These are phyloP conservation scores for Ogataea ganodermae DNA, from an alignment of 805 yeast genomes.

Conservation along the genomic window DNA sequence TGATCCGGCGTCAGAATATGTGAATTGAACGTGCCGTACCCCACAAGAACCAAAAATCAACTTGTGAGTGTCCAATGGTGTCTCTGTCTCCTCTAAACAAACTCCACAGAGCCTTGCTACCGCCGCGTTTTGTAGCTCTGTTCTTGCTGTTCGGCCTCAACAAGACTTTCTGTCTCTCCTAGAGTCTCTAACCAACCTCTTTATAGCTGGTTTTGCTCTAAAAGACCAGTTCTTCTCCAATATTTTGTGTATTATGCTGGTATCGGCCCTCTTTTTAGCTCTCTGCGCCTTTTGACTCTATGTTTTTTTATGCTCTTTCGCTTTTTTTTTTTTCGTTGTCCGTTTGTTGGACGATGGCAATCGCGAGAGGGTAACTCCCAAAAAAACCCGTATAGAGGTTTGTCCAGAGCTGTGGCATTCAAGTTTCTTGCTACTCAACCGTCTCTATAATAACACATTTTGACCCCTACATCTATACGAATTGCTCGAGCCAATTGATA, in stretches of 20 bases:
- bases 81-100: neutral
- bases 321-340: conserved; percentile 13
- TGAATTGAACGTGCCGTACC: conserved; percentile 1
- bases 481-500: conserved; percentile 35
- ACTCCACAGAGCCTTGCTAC: conserved; percentile 7
- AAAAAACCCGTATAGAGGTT: neutral
- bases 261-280: neutral
- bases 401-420: neutral
- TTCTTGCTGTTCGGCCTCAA: conserved; percentile 6
- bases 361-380: conserved; percentile 6
- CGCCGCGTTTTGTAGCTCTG: conserved; percentile 6
- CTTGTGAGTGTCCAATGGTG: neutral
- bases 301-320: conserved; percentile 7
- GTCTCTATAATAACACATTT: neutral
- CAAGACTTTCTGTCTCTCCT: conserved; percentile 6
- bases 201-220: conserved; percentile 4
- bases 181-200: conserved; percentile 8
- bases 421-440: too few relatives aligned
- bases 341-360: conserved; percentile 10
- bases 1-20: neutral
- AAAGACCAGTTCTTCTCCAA: conserved; percentile 4
- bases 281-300: conserved; percentile 1
- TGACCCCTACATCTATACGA: conserved; percentile 11
- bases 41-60: neutral
- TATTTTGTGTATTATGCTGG: neutral